Evolutionary conservation across 2,329 filamentous ascomycete genomes (phyloP).

Genomic region (Davidsoniella eucalypti): DNA sequence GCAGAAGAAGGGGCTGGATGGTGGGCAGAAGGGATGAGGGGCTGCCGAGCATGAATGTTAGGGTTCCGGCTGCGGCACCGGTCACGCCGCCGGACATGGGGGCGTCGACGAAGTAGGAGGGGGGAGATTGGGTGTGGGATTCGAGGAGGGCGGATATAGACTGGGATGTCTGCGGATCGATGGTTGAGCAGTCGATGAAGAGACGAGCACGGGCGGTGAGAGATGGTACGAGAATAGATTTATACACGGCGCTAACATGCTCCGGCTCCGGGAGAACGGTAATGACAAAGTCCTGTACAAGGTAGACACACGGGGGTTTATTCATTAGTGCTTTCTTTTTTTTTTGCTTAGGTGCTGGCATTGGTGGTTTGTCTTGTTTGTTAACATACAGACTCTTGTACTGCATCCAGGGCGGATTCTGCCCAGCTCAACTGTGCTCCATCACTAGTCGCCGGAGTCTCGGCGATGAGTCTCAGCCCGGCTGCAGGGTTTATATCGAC

Average conservation of each 20-base stretch:
- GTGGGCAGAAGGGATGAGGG: constrained; percentile 38
- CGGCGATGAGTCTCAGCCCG: constrained; percentile 28
- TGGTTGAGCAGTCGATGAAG: constrained; percentile 94
- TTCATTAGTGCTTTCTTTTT: neutral
- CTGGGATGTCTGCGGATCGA: constrained; percentile 74
- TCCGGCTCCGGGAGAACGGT: constrained; percentile 79
- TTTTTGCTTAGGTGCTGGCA: neutral
- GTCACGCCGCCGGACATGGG: constrained; percentile 96
- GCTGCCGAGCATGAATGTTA: constrained; percentile 92
- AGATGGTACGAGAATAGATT: constrained; percentile 49
- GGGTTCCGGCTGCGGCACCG: constrained; percentile 67
- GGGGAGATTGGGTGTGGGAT: constrained; percentile 43
- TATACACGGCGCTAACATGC: constrained; percentile 73
- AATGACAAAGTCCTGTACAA: constrained; percentile 58
- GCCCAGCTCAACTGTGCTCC: constrained; percentile 28
- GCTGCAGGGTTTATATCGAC: constrained; percentile 40
- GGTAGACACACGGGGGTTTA: neutral
- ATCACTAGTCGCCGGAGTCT: constrained; percentile 27
- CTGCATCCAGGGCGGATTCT: constrained; percentile 26
- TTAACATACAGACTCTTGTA: constrained; percentile 34
- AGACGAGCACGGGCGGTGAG: constrained; percentile 44
- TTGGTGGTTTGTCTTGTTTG: neutral
- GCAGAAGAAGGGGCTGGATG: constrained; percentile 50
- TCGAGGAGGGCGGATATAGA: constrained; percentile 54
- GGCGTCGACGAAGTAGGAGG: constrained; percentile 62